These are phyloP conservation scores for Fusarium algeriense DNA, from an alignment of 2,329 filamentous ascomycete species.

Conservation along the genomic window DNA sequence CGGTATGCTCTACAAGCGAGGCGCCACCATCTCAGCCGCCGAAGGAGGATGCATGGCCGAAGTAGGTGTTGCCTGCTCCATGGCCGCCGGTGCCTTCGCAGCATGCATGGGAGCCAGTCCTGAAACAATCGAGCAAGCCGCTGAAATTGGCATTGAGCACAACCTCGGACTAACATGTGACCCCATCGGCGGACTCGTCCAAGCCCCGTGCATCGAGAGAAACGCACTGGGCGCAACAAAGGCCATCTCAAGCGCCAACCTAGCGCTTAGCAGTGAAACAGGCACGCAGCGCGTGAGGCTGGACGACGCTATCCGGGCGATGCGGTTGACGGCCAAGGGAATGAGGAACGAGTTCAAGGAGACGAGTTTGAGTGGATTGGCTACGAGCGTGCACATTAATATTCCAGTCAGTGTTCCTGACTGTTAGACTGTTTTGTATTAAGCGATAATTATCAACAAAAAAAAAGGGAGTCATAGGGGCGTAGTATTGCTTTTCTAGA, in stretches of 20 bases:
- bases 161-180: slow-evolving; percentile 65
- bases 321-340: slow-evolving; percentile 63
- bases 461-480: slow-evolving; percentile 22
- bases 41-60: slow-evolving; percentile 68
- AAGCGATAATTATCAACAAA: slow-evolving; percentile 17
- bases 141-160: slow-evolving; percentile 66
- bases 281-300: slow-evolving; percentile 62
- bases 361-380: slow-evolving; percentile 62
- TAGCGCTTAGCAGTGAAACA: slow-evolving; percentile 60
- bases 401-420: slow-evolving; percentile 66
- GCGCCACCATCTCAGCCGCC: slow-evolving; percentile 64
- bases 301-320: slow-evolving; percentile 64
- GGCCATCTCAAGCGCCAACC: slow-evolving; percentile 63
- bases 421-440: slow-evolving; percentile 50
- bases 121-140: slow-evolving; percentile 63
- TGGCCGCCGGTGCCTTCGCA: slow-evolving; percentile 64
- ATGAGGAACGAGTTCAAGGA: slow-evolving; percentile 68
- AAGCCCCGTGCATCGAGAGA: slow-evolving; percentile 64
- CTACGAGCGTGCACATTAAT: slow-evolving; percentile 63
- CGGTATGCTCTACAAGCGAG: slow-evolving; percentile 66
- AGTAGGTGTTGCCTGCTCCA: slow-evolving; percentile 64
- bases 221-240: slow-evolving; percentile 65
- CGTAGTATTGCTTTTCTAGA: slow-evolving; percentile 13
- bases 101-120: slow-evolving; percentile 65
- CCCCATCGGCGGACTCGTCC: slow-evolving; percentile 63